phyloP scores from a whole-genome alignment of 176 grass and related monocot species.

The Panicum miliaceum region DNA sequence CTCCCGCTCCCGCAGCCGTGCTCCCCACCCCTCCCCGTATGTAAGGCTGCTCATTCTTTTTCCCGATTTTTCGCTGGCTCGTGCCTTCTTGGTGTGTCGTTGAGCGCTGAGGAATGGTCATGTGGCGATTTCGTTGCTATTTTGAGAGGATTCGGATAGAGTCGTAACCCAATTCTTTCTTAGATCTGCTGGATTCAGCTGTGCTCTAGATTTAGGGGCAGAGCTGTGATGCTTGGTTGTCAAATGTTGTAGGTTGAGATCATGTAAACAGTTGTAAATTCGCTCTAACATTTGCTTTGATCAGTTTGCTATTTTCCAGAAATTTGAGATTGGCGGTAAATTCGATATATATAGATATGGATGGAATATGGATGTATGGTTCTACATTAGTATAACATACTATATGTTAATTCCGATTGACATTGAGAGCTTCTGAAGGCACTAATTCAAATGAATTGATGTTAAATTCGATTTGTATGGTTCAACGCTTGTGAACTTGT shows the following conservation, averaged over 20 bases:
- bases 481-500: not conserved
- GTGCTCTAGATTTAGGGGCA: constrained; percentile 26
- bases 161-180: constrained; percentile 38
- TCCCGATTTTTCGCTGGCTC: not conserved
- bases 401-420: not conserved
- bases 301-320: not conserved
- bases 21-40: not conserved
- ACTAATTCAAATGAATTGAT: not conserved
- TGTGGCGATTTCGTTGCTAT: constrained; percentile 27
- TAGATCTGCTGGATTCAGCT: constrained; percentile 22
- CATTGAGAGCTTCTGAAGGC: not conserved
- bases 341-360: too few species aligned
- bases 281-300: constrained; percentile 12
- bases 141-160: constrained; percentile 32
- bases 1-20: not conserved
- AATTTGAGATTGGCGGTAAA: not conserved
- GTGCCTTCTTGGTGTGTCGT: not conserved
- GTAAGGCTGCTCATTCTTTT: not conserved
- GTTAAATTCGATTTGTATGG: not conserved
- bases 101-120: constrained; percentile 1
- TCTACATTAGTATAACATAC: not conserved
- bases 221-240: constrained; percentile 7
- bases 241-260: constrained; percentile 28
- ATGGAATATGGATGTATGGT: not conserved
- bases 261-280: constrained; percentile 50